Evolutionary conservation across 1,139 yeast genomes (phyloP), one percentile per base, ranked within the genome.

Genomic region (Candida frijolesensis): DNA sequence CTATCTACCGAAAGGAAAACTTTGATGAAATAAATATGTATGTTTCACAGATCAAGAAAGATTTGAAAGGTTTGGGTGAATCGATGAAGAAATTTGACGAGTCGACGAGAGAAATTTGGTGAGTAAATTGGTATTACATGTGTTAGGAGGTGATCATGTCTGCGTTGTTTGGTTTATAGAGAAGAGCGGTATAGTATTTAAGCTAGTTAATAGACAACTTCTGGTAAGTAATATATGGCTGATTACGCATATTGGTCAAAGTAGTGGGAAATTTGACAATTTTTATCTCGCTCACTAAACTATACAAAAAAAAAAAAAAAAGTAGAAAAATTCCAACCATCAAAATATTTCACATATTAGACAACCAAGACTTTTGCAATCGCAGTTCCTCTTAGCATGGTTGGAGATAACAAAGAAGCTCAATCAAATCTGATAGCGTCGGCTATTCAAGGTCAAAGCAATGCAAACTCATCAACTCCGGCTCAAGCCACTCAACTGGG

Each of bases 71-170:
- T 11, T 76, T 76, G 38, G 73, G 76, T 3, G 67, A 64, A 27
- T 60, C 70, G n/a, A 74, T 76, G 79, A 72, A 73, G 61, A 60
- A 63, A 40, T 75, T 76, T 54, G 80, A 75, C 51, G 72, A 67
- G 42, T 65, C 71, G 3, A 68, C 74, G 11, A 61, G 67, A 51
- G 74, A 71, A 42, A 60, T 70, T 43, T 75, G 79, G 79, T 64
- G 46, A 37, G 29, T 25, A 25, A n/a, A n/a, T 12, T 30, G 14
- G 14, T 30, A 11, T 30, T 30, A 14, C 14, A 11, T 30, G 22
- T 19, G 22, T 19, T 3, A 19, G 4, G 4, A 19, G 22, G 22
- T 19, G 22, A 19, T 19, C 22, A 19, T 19, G 22, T 3, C n/a
- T 30, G 18, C 7, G 3, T 9, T 14, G 7, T 7, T 34, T 10